phyloP scores from a whole-genome alignment of 805 yeast species.

The Yarrowia deformans region DNA sequence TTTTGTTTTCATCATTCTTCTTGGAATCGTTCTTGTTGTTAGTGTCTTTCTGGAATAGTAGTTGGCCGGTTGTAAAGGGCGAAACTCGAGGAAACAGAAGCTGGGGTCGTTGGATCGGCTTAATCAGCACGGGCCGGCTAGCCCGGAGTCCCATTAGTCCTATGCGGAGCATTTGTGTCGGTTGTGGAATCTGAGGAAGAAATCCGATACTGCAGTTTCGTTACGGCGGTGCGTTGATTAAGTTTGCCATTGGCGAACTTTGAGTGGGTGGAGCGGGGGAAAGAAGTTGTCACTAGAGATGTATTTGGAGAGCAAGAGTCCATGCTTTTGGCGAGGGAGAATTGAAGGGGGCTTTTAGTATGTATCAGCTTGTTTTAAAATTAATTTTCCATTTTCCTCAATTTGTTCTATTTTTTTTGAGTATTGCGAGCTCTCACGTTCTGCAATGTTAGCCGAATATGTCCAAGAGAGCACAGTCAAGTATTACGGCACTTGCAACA shows the following conservation, averaged over 20 bases:
- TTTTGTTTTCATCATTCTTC: not conserved
- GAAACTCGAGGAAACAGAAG: not conserved
- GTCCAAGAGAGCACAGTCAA: too few species aligned
- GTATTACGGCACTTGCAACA: too few species aligned
- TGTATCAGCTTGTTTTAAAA: too few species aligned
- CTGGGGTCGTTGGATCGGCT: constrained; percentile 1
- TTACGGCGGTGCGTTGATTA: constrained; percentile 2
- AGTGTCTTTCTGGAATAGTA: not conserved
- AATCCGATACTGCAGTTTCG: not conserved
- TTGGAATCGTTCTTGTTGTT: not conserved
- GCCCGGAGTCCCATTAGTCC: constrained; percentile 31
- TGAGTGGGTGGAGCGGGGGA: not conserved
- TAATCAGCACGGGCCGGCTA: constrained; percentile 11
- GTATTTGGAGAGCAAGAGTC: too few species aligned
- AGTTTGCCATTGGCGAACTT: not conserved
- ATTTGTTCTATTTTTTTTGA: too few species aligned
- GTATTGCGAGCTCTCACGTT: too few species aligned
- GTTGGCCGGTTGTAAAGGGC: not conserved
- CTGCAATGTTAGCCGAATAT: too few species aligned
- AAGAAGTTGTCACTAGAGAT: too few species aligned
- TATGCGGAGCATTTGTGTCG: constrained; percentile 24
- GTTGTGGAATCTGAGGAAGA: not conserved
- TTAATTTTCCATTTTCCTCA: too few species aligned
- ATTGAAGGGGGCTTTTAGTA: too few species aligned
- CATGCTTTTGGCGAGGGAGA: too few species aligned